Conservation (phyloP, 1,284 basidiomycete species). For the Tranzscheliella williamsii region DNA sequence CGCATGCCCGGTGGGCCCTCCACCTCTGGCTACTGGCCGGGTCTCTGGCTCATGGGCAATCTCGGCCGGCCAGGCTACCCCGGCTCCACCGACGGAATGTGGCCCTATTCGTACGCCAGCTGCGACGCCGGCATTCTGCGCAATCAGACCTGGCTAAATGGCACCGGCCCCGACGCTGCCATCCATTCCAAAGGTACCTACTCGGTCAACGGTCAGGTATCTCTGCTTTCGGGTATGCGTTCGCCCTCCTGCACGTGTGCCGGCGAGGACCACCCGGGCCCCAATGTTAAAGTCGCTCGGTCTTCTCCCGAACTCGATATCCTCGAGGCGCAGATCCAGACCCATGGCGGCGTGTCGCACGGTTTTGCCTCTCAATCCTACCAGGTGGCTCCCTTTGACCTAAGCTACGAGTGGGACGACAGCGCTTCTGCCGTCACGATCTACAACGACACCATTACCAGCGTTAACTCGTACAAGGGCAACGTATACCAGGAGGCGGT, state of each 20-base stretch:
- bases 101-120: slow-evolving; percentile 62
- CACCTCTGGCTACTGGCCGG: slow-evolving; percentile 65
- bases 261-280: slow-evolving; percentile 54
- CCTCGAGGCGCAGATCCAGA: slow-evolving; percentile 66
- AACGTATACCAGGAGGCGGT: slow-evolving; percentile 58
- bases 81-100: slow-evolving; percentile 58
- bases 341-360: slow-evolving; percentile 32
- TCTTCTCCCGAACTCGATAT: slow-evolving; percentile 60
- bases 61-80: slow-evolving; percentile 56
- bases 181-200: slow-evolving; percentile 27
- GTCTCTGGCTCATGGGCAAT: slow-evolving; percentile 57
- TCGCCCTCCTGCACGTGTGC: slow-evolving; percentile 50
- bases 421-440: slow-evolving; percentile 25
- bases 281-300: slow-evolving; percentile 55
- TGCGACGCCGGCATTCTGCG: slow-evolving; percentile 57
- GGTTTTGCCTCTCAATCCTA: slow-evolving; percentile 55
- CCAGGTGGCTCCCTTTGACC: slow-evolving; percentile 59
- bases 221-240: slow-evolving; percentile 34
- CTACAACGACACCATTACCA: slow-evolving; percentile 29
- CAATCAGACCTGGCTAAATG: slow-evolving; percentile 48
- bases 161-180: slow-evolving; percentile 46
- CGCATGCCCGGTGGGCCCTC: slow-evolving; percentile 45
- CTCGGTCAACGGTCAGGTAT: slow-evolving; percentile 19
- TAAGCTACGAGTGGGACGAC: slow-evolving; percentile 49
- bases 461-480: slow-evolving; percentile 57